These are phyloP conservation scores for Arthroderma uncinatum DNA, from an alignment of 2,329 filamentous ascomycete species.

Conservation along the genomic window DNA sequence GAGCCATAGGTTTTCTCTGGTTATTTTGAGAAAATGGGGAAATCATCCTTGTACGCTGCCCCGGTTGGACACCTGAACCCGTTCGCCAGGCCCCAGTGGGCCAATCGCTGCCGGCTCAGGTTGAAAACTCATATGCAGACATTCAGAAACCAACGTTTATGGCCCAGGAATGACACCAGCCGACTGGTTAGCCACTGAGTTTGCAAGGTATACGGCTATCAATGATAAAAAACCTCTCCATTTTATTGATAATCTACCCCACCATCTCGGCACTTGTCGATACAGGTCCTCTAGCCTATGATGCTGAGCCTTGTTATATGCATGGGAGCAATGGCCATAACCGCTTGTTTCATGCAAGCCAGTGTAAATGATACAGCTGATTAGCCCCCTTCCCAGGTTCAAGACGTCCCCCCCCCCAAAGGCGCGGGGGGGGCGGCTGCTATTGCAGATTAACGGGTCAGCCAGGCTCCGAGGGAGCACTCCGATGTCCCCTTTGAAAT, in stretches of 20 bases:
- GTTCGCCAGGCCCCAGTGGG: background rate
- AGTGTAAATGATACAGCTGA: background rate
- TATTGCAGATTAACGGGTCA: background rate
- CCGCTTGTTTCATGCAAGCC: conserved; percentile 2
- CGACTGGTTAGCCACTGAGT: background rate
- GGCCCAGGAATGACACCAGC: background rate
- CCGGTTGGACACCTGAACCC: background rate
- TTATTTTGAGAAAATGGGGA: background rate
- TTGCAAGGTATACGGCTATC: background rate
- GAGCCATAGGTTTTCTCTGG: background rate
- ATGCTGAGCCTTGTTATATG: background rate
- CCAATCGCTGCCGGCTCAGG: background rate
- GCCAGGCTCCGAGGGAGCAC: background rate
- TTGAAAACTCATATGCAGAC: background rate
- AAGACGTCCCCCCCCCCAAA: background rate
- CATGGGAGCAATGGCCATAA: background rate
- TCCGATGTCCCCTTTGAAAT: background rate
- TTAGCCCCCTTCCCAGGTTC: background rate
- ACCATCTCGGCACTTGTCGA: background rate
- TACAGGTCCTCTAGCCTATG: background rate
- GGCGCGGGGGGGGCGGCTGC: background rate
- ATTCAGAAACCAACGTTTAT: conserved; percentile 2
- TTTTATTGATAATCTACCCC: background rate
- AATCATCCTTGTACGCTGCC: background rate
- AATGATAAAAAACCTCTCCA: background rate